Base-by-base conservation (phyloP, 2,329 filamentous ascomycete genomes). In the Aspergillus vadensis region DNA sequence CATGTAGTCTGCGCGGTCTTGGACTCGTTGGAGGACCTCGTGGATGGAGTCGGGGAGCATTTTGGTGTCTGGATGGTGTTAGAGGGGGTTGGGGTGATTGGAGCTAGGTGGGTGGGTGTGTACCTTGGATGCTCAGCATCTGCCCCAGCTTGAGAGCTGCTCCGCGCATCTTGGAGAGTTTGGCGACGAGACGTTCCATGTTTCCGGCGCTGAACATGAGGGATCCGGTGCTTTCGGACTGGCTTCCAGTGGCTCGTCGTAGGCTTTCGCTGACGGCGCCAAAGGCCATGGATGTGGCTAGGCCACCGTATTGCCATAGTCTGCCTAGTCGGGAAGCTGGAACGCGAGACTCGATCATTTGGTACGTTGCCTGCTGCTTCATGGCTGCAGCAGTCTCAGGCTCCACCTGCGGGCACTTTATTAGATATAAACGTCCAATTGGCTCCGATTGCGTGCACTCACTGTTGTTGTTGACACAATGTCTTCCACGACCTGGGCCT, bases 1-100 rank as follows among this genome's bases (percentile, higher is more conserved):
- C 95, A 99, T 99, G 76, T 98, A 99, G 76, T 99, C 94, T 41
- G 95, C 95, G 59, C 91, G 89, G 74, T 99, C 95, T 74, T 99
- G 95, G 0, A 99, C 95, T 5, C 96, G 88, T 73, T 97, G 92
- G 12, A 99, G 81, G 1, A 99, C 92, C 70, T 94, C 86, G 66
- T 96, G 91, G 53, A 99, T 92, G 1, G 91, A 86, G 0, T 85
- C 86, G 0, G 95, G 95, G 9, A 99, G 85, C 87, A 97, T 92
- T 76, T 97, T 98, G 39, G 91, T 88, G 78, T 99, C 95, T 83
- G 60, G 23, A 17, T 8, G 38, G 17, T 10, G 49, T 63, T 32
- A 63, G 57, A n/a, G 36, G n/a, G 25, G n/a, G n/a, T n/a, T n/a
- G n/a, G n/a, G n/a, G n/a, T n/a, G n/a, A n/a, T n/a, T n/a, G n/a